Evolutionary conservation across 2,329 filamentous ascomycete genomes (phyloP).

Genomic region (Cladosporium sp.): DNA sequence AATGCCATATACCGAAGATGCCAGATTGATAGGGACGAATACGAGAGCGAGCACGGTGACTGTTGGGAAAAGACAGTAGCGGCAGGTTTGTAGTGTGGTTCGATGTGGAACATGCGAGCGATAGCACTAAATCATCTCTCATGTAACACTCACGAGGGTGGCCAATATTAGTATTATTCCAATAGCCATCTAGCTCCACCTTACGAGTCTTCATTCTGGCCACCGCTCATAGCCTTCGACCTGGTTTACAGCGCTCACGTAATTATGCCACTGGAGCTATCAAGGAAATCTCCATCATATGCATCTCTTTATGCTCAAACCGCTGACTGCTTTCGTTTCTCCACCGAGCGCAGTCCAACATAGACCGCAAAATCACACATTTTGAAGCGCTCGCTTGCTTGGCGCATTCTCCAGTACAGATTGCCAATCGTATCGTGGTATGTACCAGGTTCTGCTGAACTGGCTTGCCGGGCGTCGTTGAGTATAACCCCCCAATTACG

Average conservation of each 20-base stretch:
- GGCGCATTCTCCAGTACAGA: too few species aligned
- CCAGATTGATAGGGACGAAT: background rate
- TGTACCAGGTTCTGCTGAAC: too few species aligned
- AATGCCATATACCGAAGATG: background rate
- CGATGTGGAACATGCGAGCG: background rate
- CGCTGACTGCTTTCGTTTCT: background rate
- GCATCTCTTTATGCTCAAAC: background rate
- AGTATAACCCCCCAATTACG: too few species aligned
- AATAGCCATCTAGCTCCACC: too few species aligned
- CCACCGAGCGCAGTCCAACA: background rate
- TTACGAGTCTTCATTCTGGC: slow-evolving; percentile 23
- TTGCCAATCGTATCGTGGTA: too few species aligned
- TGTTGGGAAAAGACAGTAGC: background rate
- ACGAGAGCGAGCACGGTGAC: slow-evolving; percentile 5
- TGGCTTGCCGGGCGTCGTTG: too few species aligned
- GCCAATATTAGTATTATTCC: too few species aligned
- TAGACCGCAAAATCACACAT: background rate
- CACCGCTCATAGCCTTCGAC: slow-evolving; percentile 51
- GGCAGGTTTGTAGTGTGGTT: background rate
- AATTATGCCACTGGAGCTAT: too few species aligned
- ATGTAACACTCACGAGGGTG: background rate
- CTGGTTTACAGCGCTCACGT: slow-evolving; percentile 48
- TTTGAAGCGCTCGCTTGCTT: too few species aligned
- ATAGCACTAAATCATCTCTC: slow-evolving; percentile 7
- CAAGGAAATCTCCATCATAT: too few species aligned